phyloP scores from a whole-genome alignment of 306 rosid species.

The Herpetospermum pedunculosum region DNA sequence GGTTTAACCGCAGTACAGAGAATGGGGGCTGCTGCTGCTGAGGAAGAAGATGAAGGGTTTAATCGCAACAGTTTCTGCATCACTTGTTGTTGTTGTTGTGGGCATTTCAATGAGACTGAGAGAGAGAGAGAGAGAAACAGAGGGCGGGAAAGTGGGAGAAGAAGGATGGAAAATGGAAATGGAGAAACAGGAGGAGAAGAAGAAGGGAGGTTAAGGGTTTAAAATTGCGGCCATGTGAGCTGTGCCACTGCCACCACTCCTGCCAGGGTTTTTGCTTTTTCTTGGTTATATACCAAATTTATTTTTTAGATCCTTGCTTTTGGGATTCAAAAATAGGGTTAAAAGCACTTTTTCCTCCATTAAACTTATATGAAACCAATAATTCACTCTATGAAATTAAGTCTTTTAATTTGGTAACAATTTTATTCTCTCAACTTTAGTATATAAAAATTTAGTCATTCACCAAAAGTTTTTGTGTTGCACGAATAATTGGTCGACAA shows the following conservation, averaged over 20 bases:
- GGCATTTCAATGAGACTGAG: conserved; percentile 36
- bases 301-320: no score
- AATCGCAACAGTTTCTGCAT: conserved; percentile 68
- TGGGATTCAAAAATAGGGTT: no score
- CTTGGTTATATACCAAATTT: no score
- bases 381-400: no score
- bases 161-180: not conserved
- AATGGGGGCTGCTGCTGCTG: conserved; percentile 33
- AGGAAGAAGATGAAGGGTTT: conserved; percentile 22
- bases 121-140: not conserved
- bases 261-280: not conserved
- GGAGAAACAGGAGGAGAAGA: not conserved
- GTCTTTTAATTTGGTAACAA: no score
- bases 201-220: conserved; percentile 1
- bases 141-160: not conserved
- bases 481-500: no score
- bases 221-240: not conserved
- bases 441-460: no score
- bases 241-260: not conserved
- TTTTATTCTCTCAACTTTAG: no score
- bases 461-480: no score
- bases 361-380: no score
- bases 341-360: no score
- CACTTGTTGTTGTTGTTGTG: conserved; percentile 21
- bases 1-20: conserved; percentile 26